A percentile compares a stretch with the other conserved stretches of the same genome.
phyloP scores from a whole-genome alignment of 495 filamentous ascomycete genomes.

The Hapsidospora chrysogenum region DNA sequence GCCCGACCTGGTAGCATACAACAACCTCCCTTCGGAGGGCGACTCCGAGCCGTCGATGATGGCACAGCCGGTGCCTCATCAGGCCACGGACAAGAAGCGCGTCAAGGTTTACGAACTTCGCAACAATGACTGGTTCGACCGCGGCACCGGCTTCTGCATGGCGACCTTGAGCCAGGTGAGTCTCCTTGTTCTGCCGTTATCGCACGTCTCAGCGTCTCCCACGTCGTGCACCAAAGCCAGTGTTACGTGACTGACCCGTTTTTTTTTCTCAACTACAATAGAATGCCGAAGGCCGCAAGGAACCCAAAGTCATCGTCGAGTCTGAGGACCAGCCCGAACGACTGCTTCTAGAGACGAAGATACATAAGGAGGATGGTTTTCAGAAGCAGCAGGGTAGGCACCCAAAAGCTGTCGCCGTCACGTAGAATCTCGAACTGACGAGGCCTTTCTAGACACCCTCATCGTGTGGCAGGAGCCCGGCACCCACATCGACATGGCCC shows the following conservation, averaged over 20 bases:
- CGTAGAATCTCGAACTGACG: background rate
- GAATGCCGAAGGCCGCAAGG: conserved; percentile 36
- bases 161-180: conserved; percentile 65
- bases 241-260: background rate
- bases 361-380: conserved; percentile 89
- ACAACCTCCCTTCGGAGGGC: conserved; percentile 15
- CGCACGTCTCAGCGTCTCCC: too few relatives aligned
- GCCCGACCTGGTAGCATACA: conserved; percentile 19
- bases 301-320: conserved; percentile 77
- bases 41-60: conserved; percentile 42
- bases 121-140: conserved; percentile 98
- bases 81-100: conserved; percentile 79
- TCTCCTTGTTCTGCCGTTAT: conserved; percentile 6
- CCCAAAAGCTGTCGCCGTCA: background rate
- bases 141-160: conserved; percentile 89
- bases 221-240: background rate
- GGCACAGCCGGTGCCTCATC: conserved; percentile 74
- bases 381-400: conserved; percentile 89
- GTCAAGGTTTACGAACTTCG: conserved; percentile 98
- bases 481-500: conserved; percentile 83
- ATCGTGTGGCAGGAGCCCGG: conserved; percentile 89
- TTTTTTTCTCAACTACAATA: conserved; percentile 4
- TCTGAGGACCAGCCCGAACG: conserved; percentile 82
- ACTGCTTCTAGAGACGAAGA: conserved; percentile 72
- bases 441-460: conserved; percentile 53